Evolutionary conservation across 2,329 filamentous ascomycete species (phyloP), one percentile per base, ranked within the genome.

Genomic region (Sclerotinia borealis): DNA sequence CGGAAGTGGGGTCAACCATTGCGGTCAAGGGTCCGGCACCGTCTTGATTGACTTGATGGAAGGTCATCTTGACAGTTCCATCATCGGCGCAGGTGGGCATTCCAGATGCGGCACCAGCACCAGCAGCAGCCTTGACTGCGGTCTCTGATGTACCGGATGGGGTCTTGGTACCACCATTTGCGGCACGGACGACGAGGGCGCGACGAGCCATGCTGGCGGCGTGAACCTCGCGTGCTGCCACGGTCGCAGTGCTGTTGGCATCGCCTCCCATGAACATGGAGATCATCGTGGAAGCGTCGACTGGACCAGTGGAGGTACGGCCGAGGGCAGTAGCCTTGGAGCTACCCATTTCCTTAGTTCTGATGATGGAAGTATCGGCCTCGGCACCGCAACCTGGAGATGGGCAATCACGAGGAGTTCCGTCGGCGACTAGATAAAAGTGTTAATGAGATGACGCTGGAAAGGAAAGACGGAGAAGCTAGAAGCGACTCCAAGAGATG

Each of bases 151-250:
- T 76, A 55, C 79, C 79, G 34, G 75, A 71, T 36, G 77, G 68
- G 5, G 79, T 82, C 77, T 83, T 81, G 55, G 75, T 75, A 49
- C 81, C 81, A 59, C 72, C 75, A 59, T 72, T 72, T 48, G 69
- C 74, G 69, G 55, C 73, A 74, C 66, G 69, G 51, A 64, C 60
- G 59, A 68, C 65, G 69, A 74, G 66, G 48, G 69, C 63, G 37
- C 76, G 76, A 59, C 76, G 66, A 78, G 73, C 63, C 76, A 73
- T 79, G 67, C 93, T 87, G 68, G 81, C 83, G 71, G 91, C 82
- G 72, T 95, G 88, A 13, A 97, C 85, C 60, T 88, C 80, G 34
- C 93, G 84, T n/a, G 91, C 87, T 37, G 79, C 78, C n/a, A 77
- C 73, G n/a, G 79, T 79, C 11, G 73, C 73, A 37, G 77, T 74